Evolutionary conservation across 202 grass and related monocot genomes (phyloP).

Genomic region (Thinopyrum obtusiflorum): DNA sequence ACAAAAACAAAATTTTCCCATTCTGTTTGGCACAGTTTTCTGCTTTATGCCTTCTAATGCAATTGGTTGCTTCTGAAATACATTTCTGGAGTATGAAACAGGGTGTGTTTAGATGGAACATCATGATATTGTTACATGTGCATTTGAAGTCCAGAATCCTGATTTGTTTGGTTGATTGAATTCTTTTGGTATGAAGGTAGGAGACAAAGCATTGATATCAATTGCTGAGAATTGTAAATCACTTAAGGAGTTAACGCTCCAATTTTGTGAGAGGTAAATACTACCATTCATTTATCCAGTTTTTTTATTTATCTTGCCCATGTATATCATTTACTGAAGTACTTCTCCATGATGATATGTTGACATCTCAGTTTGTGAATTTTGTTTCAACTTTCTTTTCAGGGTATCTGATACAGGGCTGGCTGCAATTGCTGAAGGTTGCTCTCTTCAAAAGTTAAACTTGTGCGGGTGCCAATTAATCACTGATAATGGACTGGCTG

Average conservation of each 20-base stretch:
- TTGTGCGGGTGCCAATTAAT: constrained; percentile 70
- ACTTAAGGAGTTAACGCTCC: constrained; percentile 65
- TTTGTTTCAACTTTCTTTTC: constrained; percentile 17
- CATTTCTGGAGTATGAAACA: background rate
- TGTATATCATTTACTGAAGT: constrained; percentile 7
- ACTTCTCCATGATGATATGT: constrained; percentile 4
- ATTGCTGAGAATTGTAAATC: constrained; percentile 72
- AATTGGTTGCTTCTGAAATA: background rate
- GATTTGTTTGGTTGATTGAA: constrained; percentile 3
- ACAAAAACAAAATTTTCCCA: too few species aligned
- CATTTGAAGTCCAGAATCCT: background rate
- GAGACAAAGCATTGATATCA: constrained; percentile 65
- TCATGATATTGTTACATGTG: background rate
- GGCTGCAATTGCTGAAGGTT: constrained; percentile 62
- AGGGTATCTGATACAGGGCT: constrained; percentile 77
- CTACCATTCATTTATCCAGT: constrained; percentile 16
- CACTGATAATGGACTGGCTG: constrained; percentile 62
- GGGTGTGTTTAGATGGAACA: background rate
- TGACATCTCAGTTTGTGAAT: constrained; percentile 18
- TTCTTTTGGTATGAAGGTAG: constrained; percentile 54
- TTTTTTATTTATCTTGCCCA: background rate
- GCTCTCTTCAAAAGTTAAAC: constrained; percentile 65
- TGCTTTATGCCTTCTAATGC: constrained; percentile 8
- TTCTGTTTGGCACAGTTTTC: background rate
- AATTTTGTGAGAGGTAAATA: constrained; percentile 77